Evolutionary conservation across 2,329 filamentous ascomycete genomes (phyloP), one percentile per base, ranked within the genome.

Genomic region (Alternaria conjuncta): DNA sequence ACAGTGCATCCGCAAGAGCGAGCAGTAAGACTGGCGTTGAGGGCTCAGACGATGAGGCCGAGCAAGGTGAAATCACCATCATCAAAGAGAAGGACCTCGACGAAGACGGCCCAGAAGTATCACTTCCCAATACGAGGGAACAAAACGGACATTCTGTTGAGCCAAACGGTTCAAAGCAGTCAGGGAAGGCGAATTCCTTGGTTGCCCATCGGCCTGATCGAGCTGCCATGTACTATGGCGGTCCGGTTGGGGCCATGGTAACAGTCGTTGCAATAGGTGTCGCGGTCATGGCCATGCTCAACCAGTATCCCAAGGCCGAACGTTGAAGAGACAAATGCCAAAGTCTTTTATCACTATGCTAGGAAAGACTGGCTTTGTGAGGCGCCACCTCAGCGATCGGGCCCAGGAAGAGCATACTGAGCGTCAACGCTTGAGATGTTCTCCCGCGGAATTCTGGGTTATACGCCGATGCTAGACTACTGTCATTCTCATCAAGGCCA

Each of bases 231-330:
- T 73, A 74, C 30, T 76, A 81, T 51, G 77, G 78, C n/a, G 77
- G 75, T 10, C 79, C 80, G 9, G 78, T 75, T 41, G 76, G 79
- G 32, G 77, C 77, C 21, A 80, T 81, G 55, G 66, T 81, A 23
- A 76, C 76, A 9, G 77, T 81, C n/a, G 78, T 82, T 51, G 75
- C 79, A 56, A 69, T 81, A 26, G 80, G 80, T 59, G 74, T 81
- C 15, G 79, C 78, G 50, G 75, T 81, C 55, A 82, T 82, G 80
- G 75, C 78, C 28, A 80, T 76, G 70, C 71, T 81, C 45, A 81
- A 81, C 60, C 78, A 80, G 49, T 83, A 82, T 74, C 80, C 81
- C 32, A 82, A 82, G 64, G 75, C 79, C 15, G 82, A 84, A 60
- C 76, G 82, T 66, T 84, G 81, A 83, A 66, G 21, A 50, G 15